Evolutionary conservation across 164 flowering plant genomes (phyloP), one percentile per base, ranked within the genome.

Genomic region (Hamamelis virginiana): DNA sequence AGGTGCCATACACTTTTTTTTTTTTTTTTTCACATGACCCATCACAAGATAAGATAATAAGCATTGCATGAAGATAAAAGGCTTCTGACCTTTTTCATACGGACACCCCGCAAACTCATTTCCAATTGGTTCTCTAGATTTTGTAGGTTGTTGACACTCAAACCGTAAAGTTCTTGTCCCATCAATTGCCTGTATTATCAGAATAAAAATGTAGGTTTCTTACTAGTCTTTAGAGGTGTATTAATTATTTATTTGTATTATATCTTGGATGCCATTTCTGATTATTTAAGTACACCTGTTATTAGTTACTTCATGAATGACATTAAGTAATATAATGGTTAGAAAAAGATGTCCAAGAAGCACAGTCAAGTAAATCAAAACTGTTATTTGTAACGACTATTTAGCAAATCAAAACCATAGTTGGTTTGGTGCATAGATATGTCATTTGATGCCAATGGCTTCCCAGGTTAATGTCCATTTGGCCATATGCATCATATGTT

Each of bases 91-190:
- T 85, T 85, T 76, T 78, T 83, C 72, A 64, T 69, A 0, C 85
- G 85, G 9, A 85, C 59, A 13, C 84, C 77, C 27, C 67, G 64
- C 55, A 85, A 61, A 44, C 89, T 85, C 75, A 68, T 73, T 27
- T 85, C 89, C 60, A 85, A 62, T 65, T 80, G 84, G 64, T 68
- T 77, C 70, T 85, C 89, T 19, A 85, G 56, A 64, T 61, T 72
- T 12, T 81, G 78, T 18, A 85, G 81, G 21, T 83, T 84, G 33
- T 74, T 69, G 11, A 80, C 81, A n/a, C 72, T 68, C 72, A 85
- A 62, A 9, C 84, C 84, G 74, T 46, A 75, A 5, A 83, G 77
- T 62, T 81, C 77, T 61, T 81, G 75, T 38, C 89, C 86, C 82
- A 80, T 81, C 70, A 85, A 25, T 57, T 78, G 76, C 71, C 89